Evolutionary conservation across 2,329 filamentous ascomycete genomes (phyloP), one percentile per base, ranked within the genome.

Genomic region (Epichloe scottii): DNA sequence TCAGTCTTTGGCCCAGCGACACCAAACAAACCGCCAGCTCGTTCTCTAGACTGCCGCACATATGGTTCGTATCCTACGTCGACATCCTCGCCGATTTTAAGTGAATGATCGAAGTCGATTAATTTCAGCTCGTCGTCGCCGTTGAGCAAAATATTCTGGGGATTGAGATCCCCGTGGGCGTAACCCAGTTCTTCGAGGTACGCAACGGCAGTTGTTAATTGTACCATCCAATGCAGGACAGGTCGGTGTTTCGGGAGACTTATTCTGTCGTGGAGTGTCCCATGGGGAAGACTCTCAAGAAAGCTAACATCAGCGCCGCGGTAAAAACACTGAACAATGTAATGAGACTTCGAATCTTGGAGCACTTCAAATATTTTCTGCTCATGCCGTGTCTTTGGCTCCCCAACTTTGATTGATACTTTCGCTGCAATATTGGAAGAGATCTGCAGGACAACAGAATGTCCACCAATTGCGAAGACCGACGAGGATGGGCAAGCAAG

Each of bases 61-160:
- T 57, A 58, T 8, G 57, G 57, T 38, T 58, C 52, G 46, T 57
- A 55, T 47, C 56, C 56, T 33, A 58, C 53, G 35, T 59, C 46
- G 12, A 58, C 48, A 3, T 37, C 23, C 5, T 50, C 40, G 12
- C 55, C 54, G 21, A 53, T 30, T 35, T 41, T 38, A 2, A 35
- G 41, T 3, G 53, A 48, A 34, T 59, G 51, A 48, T 58, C 53
- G 49, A 59, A 59, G 35, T 59, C 56, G 33, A 57, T 55, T 3
- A 57, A 48, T 37, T 50, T 54, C 17, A 56, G 37, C 41, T 57
- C 19, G 49, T 59, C 54, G 38, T 55, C 7, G 26, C 33, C 46
- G 40, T 53, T 51, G 26, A 57, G 8, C 12, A 59, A 30, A n/a
- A 59, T 51, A 15, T 59, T 57, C n/a, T 54, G 47, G 10, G 55